phyloP scores from a whole-genome alignment of 805 yeast genomes.

The Metschnikowia aberdeeniae region DNA sequence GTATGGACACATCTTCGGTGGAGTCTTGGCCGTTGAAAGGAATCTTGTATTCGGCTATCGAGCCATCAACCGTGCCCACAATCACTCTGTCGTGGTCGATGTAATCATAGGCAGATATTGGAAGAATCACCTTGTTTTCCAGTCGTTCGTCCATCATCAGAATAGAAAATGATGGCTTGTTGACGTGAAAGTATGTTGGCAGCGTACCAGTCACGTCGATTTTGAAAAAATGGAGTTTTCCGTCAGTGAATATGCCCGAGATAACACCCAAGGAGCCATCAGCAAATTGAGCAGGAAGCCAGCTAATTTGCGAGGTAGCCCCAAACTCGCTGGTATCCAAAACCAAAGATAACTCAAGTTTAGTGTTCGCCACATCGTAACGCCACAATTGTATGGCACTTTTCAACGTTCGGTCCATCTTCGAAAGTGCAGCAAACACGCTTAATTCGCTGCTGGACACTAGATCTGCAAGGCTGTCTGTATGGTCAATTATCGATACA shows the following conservation, averaged over 20 bases:
- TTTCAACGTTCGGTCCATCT: slow-evolving; percentile 10
- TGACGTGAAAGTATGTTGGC: slow-evolving; percentile 17
- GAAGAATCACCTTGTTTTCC: slow-evolving; percentile 2
- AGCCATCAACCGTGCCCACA: slow-evolving; percentile 59
- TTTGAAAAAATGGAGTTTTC: slow-evolving; percentile 47
- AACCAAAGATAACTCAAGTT: slow-evolving; percentile 27
- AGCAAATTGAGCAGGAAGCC: slow-evolving; percentile 33
- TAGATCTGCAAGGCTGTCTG: slow-evolving; percentile 18
- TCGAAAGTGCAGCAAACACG: slow-evolving; percentile 21
- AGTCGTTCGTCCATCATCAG: slow-evolving; percentile 9
- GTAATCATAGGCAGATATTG: slow-evolving; percentile 49
- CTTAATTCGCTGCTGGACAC: slow-evolving; percentile 29
- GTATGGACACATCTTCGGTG: slow-evolving; percentile 19
- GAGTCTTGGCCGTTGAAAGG: slow-evolving; percentile 19
- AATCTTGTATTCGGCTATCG: slow-evolving; percentile 52
- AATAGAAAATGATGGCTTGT: slow-evolving; percentile 22
- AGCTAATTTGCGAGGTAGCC: slow-evolving; percentile 36
- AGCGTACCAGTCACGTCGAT: slow-evolving; percentile 17
- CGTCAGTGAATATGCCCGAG: slow-evolving; percentile 56
- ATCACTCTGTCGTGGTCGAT: slow-evolving; percentile 40
- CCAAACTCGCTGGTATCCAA: slow-evolving; percentile 40
- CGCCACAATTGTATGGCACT: slow-evolving; percentile 47
- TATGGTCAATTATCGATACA: slow-evolving; percentile 41
- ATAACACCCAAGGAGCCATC: slow-evolving; percentile 37
- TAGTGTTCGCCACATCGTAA: slow-evolving; percentile 21